Conservation (phyloP, 306 rosid genomes). For the Pyrus pyrifolia region DNA sequence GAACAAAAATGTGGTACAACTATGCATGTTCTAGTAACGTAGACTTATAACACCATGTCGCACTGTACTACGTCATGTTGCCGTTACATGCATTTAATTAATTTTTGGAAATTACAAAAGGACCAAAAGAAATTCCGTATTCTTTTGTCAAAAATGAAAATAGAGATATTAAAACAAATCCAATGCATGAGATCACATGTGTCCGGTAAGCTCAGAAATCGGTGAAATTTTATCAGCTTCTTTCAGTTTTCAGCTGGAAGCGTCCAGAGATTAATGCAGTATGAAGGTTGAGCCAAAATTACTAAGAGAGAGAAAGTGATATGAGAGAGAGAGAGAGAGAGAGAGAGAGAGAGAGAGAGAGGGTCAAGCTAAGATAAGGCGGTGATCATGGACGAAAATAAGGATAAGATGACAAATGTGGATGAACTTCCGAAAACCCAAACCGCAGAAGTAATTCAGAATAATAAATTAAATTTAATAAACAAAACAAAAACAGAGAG, state of each 20-base stretch:
- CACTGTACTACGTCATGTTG: not conserved
- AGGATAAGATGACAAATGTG: constrained; percentile 43
- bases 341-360: not conserved
- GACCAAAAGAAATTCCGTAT: not conserved
- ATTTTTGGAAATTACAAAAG: not conserved
- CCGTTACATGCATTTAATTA: not conserved
- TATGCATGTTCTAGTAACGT: not conserved
- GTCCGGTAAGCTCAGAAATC: not conserved
- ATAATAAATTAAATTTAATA: not conserved
- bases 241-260: not conserved
- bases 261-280: not conserved
- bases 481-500: not conserved
- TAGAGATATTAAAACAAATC: not conserved
- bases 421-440: constrained; percentile 1
- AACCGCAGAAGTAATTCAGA: constrained; percentile 26
- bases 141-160: not conserved
- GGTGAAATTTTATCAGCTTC: not conserved
- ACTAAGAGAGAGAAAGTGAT: constrained; percentile 27
- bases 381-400: constrained; percentile 30
- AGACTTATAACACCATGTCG: not conserved
- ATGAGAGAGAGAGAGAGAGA: not conserved
- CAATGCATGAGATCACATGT: not conserved
- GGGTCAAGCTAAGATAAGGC: constrained; percentile 3
- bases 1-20: not conserved
- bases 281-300: constrained; percentile 14